These are phyloP conservation scores for Oryza punctata DNA, from an alignment of 176 grass and related monocot genomes.

Conservation along the genomic window DNA sequence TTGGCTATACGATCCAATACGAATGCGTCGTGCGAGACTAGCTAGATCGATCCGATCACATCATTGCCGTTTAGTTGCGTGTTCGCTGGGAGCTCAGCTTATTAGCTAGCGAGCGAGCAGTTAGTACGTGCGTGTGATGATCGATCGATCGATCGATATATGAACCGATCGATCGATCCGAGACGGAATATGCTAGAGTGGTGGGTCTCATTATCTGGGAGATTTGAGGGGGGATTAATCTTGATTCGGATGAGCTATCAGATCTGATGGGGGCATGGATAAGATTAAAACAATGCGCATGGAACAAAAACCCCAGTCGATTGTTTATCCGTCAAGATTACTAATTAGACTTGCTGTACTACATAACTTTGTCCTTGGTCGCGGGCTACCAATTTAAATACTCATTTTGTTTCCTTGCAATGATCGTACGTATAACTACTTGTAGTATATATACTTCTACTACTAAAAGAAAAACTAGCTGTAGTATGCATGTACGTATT, in stretches of 20 bases:
- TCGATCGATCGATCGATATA: no score
- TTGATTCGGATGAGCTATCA: conserved; percentile 28
- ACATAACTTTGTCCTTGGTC: not conserved
- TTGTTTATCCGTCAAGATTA: conserved; percentile 16
- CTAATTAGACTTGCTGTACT: not conserved
- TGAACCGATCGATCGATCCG: no score
- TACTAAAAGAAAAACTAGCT: not conserved
- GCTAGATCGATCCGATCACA: not conserved
- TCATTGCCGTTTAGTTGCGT: conserved; percentile 22
- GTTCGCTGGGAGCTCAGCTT: not conserved
- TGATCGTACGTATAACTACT: not conserved
- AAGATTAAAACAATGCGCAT: conserved; percentile 12
- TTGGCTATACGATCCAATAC: not conserved
- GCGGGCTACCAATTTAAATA: not conserved
- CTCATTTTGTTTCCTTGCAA: not conserved
- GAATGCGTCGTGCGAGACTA: not conserved
- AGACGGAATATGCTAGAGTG: not conserved
- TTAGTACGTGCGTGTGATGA: not conserved
- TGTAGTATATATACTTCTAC: not conserved
- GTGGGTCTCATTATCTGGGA: conserved; percentile 6
- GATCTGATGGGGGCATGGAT: not conserved
- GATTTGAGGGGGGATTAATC: conserved; percentile 15
- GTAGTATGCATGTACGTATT: not conserved
- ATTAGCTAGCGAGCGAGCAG: no score
- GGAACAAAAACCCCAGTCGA: not conserved